These are phyloP conservation scores for Pugionium dolabratum DNA, from an alignment of 345 rosid genomes.

Conservation along the genomic window DNA sequence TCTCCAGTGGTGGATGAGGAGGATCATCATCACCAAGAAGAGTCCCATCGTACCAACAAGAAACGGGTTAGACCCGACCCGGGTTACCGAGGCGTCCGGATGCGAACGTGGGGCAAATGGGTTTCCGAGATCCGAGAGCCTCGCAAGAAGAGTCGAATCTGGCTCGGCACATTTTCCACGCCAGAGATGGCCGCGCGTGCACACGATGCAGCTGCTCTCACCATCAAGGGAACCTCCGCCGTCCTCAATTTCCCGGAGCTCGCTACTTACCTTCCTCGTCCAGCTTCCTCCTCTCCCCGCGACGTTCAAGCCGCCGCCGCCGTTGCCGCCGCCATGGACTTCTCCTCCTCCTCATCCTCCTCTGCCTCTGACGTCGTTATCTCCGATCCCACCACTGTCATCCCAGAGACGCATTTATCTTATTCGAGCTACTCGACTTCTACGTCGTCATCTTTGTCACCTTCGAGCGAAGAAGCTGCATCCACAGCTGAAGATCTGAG, in stretches of 20 bases:
- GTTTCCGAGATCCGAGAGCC: conserved; percentile 98
- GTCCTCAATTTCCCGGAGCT: conserved; percentile 87
- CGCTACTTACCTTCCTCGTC: conserved; percentile 70
- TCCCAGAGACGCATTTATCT: not conserved
- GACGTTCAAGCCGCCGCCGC: conserved; percentile 94
- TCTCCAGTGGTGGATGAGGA: conserved; percentile 22
- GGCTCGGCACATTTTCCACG: conserved; percentile 93
- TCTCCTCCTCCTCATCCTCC: conserved; percentile 40
- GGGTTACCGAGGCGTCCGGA: conserved; percentile 78
- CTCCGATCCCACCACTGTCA: conserved; percentile 21
- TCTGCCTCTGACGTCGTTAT: conserved; percentile 1
- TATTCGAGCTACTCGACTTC: conserved; percentile 27
- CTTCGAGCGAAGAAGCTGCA: conserved; percentile 40
- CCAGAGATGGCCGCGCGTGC: conserved; percentile 99
- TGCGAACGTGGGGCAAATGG: conserved; percentile 98
- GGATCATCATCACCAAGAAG: not conserved
- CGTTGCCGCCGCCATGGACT: conserved; percentile 79
- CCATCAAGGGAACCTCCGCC: conserved; percentile 81
- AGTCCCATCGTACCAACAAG: conserved; percentile 19
- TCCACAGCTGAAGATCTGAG: conserved; percentile 66
- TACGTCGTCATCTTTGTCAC: conserved; percentile 29
- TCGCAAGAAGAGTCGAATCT: conserved; percentile 88
- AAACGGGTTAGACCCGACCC: conserved; percentile 48
- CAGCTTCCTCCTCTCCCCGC: conserved; percentile 68
- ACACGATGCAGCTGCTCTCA: conserved; percentile 92